Conservation (phyloP, 257 asterid genomes). For the Prunella vulgaris region DNA sequence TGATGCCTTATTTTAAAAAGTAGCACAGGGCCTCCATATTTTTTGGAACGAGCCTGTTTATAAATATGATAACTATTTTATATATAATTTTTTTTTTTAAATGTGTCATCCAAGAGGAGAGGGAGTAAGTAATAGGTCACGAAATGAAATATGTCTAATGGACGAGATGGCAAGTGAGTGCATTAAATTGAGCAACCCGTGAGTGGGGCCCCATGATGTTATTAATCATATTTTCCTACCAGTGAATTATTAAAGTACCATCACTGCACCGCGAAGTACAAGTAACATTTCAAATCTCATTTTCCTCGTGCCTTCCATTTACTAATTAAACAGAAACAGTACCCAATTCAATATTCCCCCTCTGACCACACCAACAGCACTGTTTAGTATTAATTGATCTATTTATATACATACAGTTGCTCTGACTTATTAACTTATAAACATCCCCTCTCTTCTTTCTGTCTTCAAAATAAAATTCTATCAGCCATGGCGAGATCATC, state of each 20-base stretch:
- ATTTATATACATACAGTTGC: neutral
- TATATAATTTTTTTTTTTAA: no score
- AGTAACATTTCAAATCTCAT: neutral
- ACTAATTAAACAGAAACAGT: neutral
- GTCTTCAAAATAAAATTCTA: neutral
- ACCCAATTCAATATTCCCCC: neutral
- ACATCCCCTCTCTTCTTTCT: neutral
- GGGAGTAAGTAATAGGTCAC: no score
- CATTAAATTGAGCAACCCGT: no score
- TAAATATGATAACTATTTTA: no score
- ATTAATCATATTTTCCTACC: no score
- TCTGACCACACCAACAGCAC: neutral
- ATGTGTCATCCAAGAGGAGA: no score
- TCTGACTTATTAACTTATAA: neutral
- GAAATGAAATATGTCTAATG: no score
- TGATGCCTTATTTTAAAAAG: no score
- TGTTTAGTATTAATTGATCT: neutral
- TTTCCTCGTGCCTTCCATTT: conserved; percentile 21
- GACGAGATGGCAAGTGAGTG: no score
- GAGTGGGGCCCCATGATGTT: no score
- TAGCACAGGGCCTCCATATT: no score
- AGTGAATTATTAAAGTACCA: neutral
- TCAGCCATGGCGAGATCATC: conserved; percentile 27
- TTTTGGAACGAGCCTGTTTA: no score
- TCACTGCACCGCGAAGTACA: neutral